These are phyloP conservation scores for Curvularia sp. DNA, from an alignment of 2,329 filamentous ascomycete genomes.

Conservation along the genomic window DNA sequence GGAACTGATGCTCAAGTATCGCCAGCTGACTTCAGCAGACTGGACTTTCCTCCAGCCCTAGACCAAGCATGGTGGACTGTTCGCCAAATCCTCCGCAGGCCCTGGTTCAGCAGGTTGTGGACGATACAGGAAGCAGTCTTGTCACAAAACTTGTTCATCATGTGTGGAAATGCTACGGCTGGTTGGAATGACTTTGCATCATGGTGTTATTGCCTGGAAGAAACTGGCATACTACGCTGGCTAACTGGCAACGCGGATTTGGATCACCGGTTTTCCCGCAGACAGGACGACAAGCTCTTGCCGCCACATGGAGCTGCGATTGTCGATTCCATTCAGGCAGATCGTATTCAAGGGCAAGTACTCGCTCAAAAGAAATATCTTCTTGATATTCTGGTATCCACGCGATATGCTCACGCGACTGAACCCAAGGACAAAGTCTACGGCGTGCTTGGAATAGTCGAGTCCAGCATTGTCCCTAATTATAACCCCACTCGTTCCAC, in stretches of 20 bases:
- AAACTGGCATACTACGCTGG: constrained; percentile 22
- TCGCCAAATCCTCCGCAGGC: constrained; percentile 23
- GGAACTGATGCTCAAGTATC: constrained; percentile 22
- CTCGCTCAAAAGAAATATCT: constrained; percentile 13
- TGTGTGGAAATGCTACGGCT: constrained; percentile 25
- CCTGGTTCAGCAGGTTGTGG: constrained; percentile 36
- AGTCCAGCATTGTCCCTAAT: constrained; percentile 19
- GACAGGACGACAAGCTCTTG: background rate
- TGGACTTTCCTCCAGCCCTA: constrained; percentile 20
- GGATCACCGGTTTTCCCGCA: constrained; percentile 4
- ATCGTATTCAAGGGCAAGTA: constrained; percentile 14
- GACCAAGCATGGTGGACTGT: constrained; percentile 27
- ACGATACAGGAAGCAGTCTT: constrained; percentile 35
- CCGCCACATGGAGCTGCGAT: constrained; percentile 14
- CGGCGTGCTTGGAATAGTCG: constrained; percentile 30
- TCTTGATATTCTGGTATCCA: constrained; percentile 23
- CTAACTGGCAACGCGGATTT: constrained; percentile 11
- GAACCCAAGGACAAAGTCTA: constrained; percentile 38
- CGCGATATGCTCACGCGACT: constrained; percentile 33
- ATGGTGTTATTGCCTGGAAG: constrained; percentile 23
- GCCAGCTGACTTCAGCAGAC: constrained; percentile 25
- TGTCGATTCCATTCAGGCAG: constrained; percentile 20
- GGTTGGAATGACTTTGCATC: constrained; percentile 33
- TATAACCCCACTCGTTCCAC: constrained; percentile 21
- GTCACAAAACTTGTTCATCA: constrained; percentile 25